Evolutionary conservation across 257 asterid genomes (phyloP).

Genomic region (Coffea eugenioides): DNA sequence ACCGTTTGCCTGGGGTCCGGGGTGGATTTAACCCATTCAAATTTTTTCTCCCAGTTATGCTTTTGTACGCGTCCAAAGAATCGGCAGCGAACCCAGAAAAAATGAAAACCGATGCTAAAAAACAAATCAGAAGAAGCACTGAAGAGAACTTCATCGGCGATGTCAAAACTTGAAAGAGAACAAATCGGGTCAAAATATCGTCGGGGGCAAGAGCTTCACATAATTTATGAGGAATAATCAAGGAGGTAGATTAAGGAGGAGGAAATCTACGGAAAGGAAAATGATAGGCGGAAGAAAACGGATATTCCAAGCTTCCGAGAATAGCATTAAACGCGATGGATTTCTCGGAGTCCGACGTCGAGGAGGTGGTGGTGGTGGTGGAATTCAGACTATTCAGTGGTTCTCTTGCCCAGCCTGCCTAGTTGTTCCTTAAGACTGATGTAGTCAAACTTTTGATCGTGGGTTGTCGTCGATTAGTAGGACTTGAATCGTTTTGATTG

Average conservation of each 20-base stretch:
- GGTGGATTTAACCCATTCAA: slow-evolving; percentile 29
- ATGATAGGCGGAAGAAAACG: slow-evolving; percentile 27
- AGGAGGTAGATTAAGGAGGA: slow-evolving; percentile 17
- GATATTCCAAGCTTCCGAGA: slow-evolving; percentile 47
- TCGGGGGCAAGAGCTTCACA: no score
- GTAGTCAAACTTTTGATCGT: no score
- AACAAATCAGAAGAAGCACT: slow-evolving; percentile 18
- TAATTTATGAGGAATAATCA: not conserved
- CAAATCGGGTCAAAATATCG: not conserved
- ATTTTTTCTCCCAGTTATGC: slow-evolving; percentile 17
- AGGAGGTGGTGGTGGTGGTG: not conserved
- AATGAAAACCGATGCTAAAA: slow-evolving; percentile 17
- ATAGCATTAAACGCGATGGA: not conserved
- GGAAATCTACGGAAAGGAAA: slow-evolving; percentile 19
- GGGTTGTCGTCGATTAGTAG: no score
- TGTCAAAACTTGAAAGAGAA: not conserved
- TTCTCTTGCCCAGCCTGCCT: no score
- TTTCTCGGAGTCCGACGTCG: not conserved
- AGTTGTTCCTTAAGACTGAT: no score
- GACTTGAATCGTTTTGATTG: no score
- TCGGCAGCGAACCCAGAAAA: slow-evolving; percentile 27
- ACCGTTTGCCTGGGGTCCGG: slow-evolving; percentile 44
- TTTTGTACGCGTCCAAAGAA: slow-evolving; percentile 23
- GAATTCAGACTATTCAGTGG: not conserved
- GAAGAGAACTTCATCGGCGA: slow-evolving; percentile 39